Base-by-base conservation (phyloP, 2,329 filamentous ascomycete genomes). In the Penicillium janthinellum region DNA sequence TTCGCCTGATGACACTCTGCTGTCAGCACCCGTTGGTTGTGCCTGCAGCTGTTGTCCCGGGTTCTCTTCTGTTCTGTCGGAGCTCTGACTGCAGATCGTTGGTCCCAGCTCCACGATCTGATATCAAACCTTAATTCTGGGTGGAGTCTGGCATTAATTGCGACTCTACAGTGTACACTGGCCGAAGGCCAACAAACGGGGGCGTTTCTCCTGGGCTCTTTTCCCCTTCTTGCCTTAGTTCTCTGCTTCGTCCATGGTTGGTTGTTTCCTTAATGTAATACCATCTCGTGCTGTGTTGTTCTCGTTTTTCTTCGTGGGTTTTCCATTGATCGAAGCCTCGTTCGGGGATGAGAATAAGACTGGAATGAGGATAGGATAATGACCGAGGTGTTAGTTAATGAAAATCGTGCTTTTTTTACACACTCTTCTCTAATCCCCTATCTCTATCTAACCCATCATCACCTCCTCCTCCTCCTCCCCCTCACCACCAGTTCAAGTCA, bases 201-300 rank as follows among this genome's bases (percentile, higher is more conserved):
- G 34, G 8, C 35, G 14, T 15, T 38, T 5, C 7, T 51, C 3
- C 22, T 35, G n/a, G 11, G n/a, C 15, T 39, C 35, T 20, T 60
- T 56, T 51, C 2, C 5, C 11, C 5, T 20, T 22, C 20, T 15
- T 15, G 2, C n/a, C 4, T 51, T 20, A 17, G 4, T 25, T 7
- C 6, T 41, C 34, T 12, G 17, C 49, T 54, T 54, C n/a, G 56
- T 51, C 25, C 47, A 49, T 42, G 39, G 20, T 45, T 41, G 20
- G 34, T 45, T 56, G 31, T 59, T 55, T 52, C 56, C 59, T 61
- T 62, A 63, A 67, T 69, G 65, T 69, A 67, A 68, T 69, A 69
- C 65, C 67, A 69, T 69, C 56, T 65, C 62, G 60, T 61, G 65
- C 59, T 62, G 57, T 64, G 54, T 58, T 64, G 57, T 48, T 49